Conservation (phyloP, 441 rosid species). For the Geranium incanum region DNA sequence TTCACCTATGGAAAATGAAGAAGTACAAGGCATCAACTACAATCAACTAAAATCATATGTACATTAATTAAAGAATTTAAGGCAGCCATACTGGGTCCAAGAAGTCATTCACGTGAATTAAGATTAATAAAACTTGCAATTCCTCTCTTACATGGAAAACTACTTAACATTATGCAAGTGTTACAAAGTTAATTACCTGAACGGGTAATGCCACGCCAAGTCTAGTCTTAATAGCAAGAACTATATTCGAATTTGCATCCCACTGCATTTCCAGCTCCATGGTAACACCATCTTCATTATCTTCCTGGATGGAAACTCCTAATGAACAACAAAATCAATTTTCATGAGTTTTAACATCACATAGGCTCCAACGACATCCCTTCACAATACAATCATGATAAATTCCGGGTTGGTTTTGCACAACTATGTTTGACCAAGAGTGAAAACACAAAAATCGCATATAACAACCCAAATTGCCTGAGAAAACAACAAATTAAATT, state of each 20-base stretch:
- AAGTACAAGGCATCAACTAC: conserved; percentile 12
- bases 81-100: conserved; percentile 1
- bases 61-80: background rate
- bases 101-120: conserved; percentile 1
- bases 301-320: conserved; percentile 56
- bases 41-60: background rate
- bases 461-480: background rate
- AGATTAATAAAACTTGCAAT: background rate
- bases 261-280: conserved; percentile 72
- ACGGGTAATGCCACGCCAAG: conserved; percentile 62
- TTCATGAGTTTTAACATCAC: background rate
- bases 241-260: conserved; percentile 65
- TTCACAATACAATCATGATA: background rate
- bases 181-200: conserved; percentile 36
- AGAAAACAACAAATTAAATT: background rate
- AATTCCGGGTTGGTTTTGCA: background rate
- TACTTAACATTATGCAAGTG: conserved; percentile 1
- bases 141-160: background rate
- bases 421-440: background rate
- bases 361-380: background rate
- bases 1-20: conserved; percentile 55
- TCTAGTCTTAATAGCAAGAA: conserved; percentile 58
- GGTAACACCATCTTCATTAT: conserved; percentile 40
- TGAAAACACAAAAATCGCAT: too few relatives aligned
- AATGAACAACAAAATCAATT: conserved; percentile 14